phyloP scores from a whole-genome alignment of 139 green algal species.

The Chlorella sp. region DNA sequence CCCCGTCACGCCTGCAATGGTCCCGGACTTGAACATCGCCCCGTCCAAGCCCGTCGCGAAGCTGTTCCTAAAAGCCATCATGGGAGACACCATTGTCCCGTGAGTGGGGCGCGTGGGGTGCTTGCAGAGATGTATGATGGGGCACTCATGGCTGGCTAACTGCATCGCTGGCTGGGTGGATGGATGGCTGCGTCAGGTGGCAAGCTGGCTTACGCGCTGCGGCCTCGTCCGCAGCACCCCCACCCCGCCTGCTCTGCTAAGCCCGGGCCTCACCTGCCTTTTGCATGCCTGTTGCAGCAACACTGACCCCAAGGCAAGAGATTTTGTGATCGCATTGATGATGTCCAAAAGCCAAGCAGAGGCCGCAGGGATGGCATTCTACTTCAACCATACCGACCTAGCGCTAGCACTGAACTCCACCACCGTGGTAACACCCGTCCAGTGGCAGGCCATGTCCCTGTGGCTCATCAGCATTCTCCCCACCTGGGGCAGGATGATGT shows the following conservation, averaged over 20 bases:
- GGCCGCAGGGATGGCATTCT: too few relatives aligned
- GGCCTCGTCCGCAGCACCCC: too few relatives aligned
- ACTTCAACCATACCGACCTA: background rate
- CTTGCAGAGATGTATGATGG: too few relatives aligned
- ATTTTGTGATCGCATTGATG: background rate
- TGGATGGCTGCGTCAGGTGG: background rate
- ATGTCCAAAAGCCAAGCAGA: too few relatives aligned
- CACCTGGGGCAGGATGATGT: slow-evolving; percentile 24
- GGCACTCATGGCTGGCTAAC: background rate
- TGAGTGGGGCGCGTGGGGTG: background rate
- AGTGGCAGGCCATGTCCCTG: background rate
- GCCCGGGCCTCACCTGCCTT: background rate
- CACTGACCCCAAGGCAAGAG: background rate
- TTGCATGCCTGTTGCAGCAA: background rate
- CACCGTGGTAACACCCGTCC: background rate
- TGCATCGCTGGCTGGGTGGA: background rate
- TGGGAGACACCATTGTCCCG: background rate
- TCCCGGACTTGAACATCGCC: background rate
- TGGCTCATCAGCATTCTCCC: slow-evolving; percentile 30
- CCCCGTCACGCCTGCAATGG: background rate
- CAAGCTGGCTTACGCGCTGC: background rate
- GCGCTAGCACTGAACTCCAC: background rate
- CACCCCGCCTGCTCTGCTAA: too few relatives aligned
- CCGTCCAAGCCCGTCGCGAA: background rate
- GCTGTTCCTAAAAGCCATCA: background rate